Evolutionary conservation across 805 yeast species (phyloP).

Genomic region (Blastobotrys peoriensis): DNA sequence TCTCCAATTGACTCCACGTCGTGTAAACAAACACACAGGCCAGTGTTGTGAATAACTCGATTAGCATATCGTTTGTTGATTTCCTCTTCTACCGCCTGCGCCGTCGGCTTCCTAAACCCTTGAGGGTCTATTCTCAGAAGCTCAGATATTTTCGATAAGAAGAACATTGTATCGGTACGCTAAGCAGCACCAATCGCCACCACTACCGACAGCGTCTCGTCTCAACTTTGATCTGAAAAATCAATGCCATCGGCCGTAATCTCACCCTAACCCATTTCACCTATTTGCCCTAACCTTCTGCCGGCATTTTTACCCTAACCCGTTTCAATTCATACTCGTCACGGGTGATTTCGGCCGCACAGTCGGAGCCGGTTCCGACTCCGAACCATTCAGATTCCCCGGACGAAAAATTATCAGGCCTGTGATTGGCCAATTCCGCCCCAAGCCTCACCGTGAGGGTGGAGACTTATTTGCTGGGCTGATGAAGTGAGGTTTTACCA

Average conservation of each 20-base stretch:
- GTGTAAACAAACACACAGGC: conserved; percentile 79
- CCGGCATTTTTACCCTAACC: too few relatives aligned
- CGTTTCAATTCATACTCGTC: too few relatives aligned
- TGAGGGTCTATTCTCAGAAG: conserved; percentile 85
- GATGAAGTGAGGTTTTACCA: background rate
- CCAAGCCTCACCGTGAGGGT: background rate
- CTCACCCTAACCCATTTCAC: too few relatives aligned
- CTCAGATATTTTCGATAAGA: conserved; percentile 73
- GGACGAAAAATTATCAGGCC: too few relatives aligned
- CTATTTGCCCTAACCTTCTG: too few relatives aligned
- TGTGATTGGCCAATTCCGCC: conserved; percentile 8
- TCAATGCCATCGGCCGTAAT: too few relatives aligned
- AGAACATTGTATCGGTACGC: conserved; percentile 54
- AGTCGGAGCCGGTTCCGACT: too few relatives aligned
- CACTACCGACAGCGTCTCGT: background rate
- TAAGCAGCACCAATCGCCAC: background rate
- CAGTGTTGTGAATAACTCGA: conserved; percentile 75
- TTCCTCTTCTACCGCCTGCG: conserved; percentile 70
- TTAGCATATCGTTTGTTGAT: conserved; percentile 81
- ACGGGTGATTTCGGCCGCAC: too few relatives aligned
- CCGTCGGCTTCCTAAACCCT: conserved; percentile 65
- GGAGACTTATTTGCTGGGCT: background rate
- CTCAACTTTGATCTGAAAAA: background rate
- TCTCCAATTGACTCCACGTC: conserved; percentile 79
- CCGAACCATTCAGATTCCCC: too few relatives aligned